These are phyloP conservation scores for Rhodotorula sp. DNA, from an alignment of 1,284 basidiomycete genomes.

Conservation along the genomic window DNA sequence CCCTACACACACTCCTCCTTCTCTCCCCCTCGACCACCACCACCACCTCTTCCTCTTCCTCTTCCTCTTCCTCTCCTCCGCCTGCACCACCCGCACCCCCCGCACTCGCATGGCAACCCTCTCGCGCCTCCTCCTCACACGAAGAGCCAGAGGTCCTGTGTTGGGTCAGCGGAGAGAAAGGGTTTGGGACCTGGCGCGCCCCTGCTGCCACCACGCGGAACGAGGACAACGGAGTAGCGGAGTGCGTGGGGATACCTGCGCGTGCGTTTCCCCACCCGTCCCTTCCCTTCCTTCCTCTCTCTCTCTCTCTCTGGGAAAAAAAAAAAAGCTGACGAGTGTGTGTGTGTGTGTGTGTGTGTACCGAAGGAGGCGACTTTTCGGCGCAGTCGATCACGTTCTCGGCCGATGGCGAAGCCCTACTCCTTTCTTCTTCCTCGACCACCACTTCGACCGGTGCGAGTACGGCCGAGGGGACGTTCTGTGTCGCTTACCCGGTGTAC, in stretches of 20 bases:
- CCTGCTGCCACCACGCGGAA: neutral
- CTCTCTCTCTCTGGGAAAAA: too few relatives aligned
- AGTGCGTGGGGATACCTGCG: constrained; percentile 17
- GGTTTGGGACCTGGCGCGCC: constrained; percentile 16
- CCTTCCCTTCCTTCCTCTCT: neutral
- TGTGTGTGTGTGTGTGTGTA: too few relatives aligned
- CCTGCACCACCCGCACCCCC: too few relatives aligned
- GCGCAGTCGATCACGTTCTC: constrained; percentile 2
- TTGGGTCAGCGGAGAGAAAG: constrained; percentile 5
- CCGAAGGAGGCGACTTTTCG: constrained; percentile 12
- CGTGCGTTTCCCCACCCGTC: constrained; percentile 10
- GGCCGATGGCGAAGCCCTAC: neutral
- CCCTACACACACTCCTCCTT: constrained; percentile 17
- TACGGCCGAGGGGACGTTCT: constrained; percentile 7
- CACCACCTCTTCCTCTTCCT: neutral
- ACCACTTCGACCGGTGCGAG: neutral
- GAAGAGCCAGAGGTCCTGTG: neutral
- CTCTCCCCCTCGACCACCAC: too few relatives aligned
- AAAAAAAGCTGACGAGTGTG: neutral
- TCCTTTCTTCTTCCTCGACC: constrained; percentile 3
- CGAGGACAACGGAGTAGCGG: neutral
- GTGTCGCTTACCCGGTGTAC: constrained; percentile 23
- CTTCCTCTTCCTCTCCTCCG: neutral
- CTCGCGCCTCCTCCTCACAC: too few relatives aligned
- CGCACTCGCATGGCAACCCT: constrained; percentile 17